Percentiles rank a stretch among this genome's conserved stretches.
Conservation (phyloP, 2,329 filamentous ascomycete species). For the Arthrobotrys iridis region DNA sequence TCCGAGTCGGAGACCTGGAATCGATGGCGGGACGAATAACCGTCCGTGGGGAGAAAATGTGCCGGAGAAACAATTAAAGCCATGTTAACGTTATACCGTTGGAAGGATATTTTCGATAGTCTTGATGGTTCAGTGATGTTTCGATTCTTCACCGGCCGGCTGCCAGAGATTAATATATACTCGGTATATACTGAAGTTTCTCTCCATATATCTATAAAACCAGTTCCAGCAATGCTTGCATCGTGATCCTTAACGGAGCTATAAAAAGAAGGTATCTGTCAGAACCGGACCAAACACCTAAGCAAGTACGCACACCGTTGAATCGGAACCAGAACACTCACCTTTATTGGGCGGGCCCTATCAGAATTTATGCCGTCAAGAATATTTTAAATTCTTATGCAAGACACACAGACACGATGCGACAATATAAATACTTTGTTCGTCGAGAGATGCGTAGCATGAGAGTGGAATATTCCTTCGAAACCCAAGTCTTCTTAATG, state of each 20-base stretch:
- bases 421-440: slow-evolving; percentile 38
- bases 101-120: no score
- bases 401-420: slow-evolving; percentile 27
- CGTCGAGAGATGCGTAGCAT: background rate
- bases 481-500: background rate
- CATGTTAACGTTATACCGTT: no score
- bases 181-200: background rate
- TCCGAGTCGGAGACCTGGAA: slow-evolving; percentile 16
- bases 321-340: slow-evolving; percentile 19
- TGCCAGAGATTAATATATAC: slow-evolving; percentile 21
- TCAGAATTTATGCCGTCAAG: slow-evolving; percentile 27
- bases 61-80: slow-evolving; percentile 23
- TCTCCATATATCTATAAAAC: background rate
- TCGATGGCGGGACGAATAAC: slow-evolving; percentile 21
- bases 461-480: background rate
- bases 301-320: slow-evolving; percentile 9
- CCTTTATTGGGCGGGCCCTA: background rate
- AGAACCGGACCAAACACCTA: slow-evolving; percentile 38
- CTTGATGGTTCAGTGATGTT: slow-evolving; percentile 1
- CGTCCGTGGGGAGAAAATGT: slow-evolving; percentile 16
- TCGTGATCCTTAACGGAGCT: slow-evolving; percentile 47
- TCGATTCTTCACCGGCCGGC: background rate
- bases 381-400: slow-evolving; percentile 34
- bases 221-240: background rate
- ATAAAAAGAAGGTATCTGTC: slow-evolving; percentile 40